These are phyloP conservation scores for Lactifluus volemus DNA, from an alignment of 768 basidiomycete genomes.

Conservation along the genomic window DNA sequence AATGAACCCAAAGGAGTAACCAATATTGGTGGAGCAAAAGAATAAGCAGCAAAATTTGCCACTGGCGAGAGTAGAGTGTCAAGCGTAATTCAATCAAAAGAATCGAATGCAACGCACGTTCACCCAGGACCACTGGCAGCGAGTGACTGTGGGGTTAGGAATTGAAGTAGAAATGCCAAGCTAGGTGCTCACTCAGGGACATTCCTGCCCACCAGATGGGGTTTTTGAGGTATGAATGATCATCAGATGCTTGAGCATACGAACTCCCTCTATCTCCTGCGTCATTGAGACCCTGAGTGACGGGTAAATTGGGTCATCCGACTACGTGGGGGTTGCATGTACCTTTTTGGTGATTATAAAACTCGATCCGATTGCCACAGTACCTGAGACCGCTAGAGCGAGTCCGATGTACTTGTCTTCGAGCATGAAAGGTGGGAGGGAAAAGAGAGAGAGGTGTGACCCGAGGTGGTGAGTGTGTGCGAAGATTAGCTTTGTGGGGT, in stretches of 20 bases:
- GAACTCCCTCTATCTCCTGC: conserved; percentile 49
- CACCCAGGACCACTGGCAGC: conserved; percentile 76
- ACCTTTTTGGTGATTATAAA: conserved; percentile 99
- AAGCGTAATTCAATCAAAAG: not conserved
- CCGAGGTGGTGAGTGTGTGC: not conserved
- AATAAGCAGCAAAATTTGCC: conserved; percentile 93
- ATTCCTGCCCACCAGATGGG: conserved; percentile 98
- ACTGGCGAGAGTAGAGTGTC: conserved; percentile 30
- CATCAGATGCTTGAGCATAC: conserved; percentile 61
- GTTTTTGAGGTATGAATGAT: conserved; percentile 78
- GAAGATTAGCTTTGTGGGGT: not conserved
- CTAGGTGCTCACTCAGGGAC: conserved; percentile 61
- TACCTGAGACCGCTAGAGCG: conserved; percentile 75
- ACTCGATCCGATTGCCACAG: conserved; percentile 85
- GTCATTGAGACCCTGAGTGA: conserved; percentile 74
- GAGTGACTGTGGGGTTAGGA: not conserved
- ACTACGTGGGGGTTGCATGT: conserved; percentile 12
- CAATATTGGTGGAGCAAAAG: conserved; percentile 94
- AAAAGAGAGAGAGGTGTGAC: not conserved
- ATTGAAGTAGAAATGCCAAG: not conserved
- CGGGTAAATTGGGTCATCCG: conserved; percentile 1
- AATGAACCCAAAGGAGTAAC: conserved; percentile 98
- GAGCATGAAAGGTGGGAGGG: conserved; percentile 37
- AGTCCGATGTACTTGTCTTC: conserved; percentile 97
- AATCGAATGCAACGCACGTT: conserved; percentile 45